phyloP scores from a whole-genome alignment of 2,329 filamentous ascomycete species.

The Ophiostoma sp. region DNA sequence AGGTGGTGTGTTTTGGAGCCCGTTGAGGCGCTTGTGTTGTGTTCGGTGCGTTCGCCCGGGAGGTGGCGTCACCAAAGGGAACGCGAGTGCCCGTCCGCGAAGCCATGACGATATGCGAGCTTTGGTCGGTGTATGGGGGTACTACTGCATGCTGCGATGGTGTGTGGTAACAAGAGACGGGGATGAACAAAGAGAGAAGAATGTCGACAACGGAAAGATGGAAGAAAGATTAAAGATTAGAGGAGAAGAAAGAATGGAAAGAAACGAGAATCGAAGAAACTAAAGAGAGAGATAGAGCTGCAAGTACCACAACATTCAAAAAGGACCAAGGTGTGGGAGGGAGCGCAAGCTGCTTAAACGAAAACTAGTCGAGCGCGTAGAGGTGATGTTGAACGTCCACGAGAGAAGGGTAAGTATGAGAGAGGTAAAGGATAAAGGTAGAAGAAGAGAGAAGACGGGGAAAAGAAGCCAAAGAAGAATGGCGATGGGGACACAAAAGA shows the following conservation, averaged over 20 bases:
- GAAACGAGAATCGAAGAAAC: neutral
- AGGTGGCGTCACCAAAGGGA: conserved; percentile 32
- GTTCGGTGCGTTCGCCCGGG: conserved; percentile 29
- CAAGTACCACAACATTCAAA: conserved; percentile 14
- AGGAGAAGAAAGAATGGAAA: neutral
- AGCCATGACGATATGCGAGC: conserved; percentile 28
- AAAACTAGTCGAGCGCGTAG: neutral
- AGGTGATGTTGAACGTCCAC: neutral
- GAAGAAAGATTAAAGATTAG: neutral
- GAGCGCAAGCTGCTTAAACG: conserved; percentile 1
- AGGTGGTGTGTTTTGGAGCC: conserved; percentile 19
- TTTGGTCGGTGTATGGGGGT: conserved; percentile 19
- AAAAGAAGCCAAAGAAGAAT: conserved; percentile 10
- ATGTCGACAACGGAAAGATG: neutral
- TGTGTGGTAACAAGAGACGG: neutral
- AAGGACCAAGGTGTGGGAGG: conserved; percentile 10
- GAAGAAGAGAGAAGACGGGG: conserved; percentile 13
- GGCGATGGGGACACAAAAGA: conserved; percentile 2
- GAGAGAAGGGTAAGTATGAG: neutral
- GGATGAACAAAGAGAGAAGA: neutral
- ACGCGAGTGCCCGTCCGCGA: conserved; percentile 28
- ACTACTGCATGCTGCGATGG: conserved; percentile 8
- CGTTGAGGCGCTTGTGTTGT: conserved; percentile 22
- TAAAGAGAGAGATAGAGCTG: conserved; percentile 12
- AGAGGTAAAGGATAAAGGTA: neutral